Evolutionary conservation across 2,329 filamentous ascomycete species (phyloP).

Genomic region (Tolypocladium guangdongense): DNA sequence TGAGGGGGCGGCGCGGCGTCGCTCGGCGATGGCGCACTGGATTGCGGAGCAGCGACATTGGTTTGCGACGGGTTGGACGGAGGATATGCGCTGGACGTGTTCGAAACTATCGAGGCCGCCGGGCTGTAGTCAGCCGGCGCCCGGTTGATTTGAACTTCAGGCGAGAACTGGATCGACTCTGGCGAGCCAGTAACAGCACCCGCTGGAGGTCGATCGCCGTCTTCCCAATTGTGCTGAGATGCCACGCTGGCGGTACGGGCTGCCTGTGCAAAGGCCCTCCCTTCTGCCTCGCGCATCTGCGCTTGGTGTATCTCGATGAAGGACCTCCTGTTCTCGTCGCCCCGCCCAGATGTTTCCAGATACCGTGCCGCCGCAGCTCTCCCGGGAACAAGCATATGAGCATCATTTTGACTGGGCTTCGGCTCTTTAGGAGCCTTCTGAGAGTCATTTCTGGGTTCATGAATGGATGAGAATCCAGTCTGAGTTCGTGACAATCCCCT

Average conservation of each 20-base stretch:
- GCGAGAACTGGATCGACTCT: constrained; percentile 14
- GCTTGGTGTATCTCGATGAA: constrained; percentile 49
- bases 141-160: constrained; percentile 14
- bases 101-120: constrained; percentile 23
- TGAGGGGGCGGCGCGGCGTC: constrained; percentile 9
- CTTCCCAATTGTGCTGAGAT: constrained; percentile 21
- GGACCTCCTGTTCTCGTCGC: constrained; percentile 43
- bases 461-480: constrained; percentile 38
- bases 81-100: constrained; percentile 17
- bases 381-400: constrained; percentile 19
- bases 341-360: constrained; percentile 27
- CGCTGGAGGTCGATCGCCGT: constrained; percentile 9
- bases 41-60: constrained; percentile 9
- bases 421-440: neutral
- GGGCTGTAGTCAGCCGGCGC: constrained; percentile 29
- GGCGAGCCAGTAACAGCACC: constrained; percentile 13
- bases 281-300: constrained; percentile 51
- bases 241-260: constrained; percentile 21
- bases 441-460: constrained; percentile 10
- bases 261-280: constrained; percentile 45
- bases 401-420: neutral
- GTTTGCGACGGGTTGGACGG: constrained; percentile 8
- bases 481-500: constrained; percentile 44
- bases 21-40: constrained; percentile 14
- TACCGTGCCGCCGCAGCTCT: constrained; percentile 26